A percentile compares a stretch with the other conserved stretches of the same genome.
Evolutionary conservation across 202 grass and related monocot genomes (phyloP).

Genomic region (Brachypodium distachyon): DNA sequence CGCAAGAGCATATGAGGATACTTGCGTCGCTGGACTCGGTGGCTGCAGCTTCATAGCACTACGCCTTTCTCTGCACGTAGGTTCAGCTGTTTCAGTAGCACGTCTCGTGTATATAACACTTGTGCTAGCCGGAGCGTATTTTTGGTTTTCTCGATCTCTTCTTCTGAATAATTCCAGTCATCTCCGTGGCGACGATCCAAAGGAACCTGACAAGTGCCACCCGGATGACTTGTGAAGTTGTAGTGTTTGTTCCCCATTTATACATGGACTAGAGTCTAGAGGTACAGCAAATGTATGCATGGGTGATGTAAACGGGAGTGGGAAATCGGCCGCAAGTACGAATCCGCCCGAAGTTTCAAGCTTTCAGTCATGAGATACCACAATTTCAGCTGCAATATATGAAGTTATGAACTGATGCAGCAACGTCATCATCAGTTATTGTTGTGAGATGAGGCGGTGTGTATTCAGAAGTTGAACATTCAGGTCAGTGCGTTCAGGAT

Average conservation of each 20-base stretch:
- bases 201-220: not conserved
- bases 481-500: too few relatives aligned
- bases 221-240: not conserved
- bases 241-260: not conserved
- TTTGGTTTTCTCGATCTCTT: not conserved
- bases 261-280: not conserved
- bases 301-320: not conserved
- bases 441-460: not conserved
- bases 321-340: not conserved
- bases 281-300: not conserved
- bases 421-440: not conserved
- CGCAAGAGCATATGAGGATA: slow-evolving; percentile 18
- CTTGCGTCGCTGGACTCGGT: not conserved
- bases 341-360: not conserved
- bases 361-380: too few relatives aligned
- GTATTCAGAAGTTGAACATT: not conserved
- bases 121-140: not conserved
- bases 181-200: not conserved
- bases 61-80: not conserved
- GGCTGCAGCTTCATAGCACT: not conserved
- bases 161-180: too few relatives aligned
- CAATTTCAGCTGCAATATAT: not conserved
- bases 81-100: not conserved
- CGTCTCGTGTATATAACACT: not conserved
- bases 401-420: not conserved